Conservation (phyloP, 164 flowering plant species). For the Aristolochia californica region DNA sequence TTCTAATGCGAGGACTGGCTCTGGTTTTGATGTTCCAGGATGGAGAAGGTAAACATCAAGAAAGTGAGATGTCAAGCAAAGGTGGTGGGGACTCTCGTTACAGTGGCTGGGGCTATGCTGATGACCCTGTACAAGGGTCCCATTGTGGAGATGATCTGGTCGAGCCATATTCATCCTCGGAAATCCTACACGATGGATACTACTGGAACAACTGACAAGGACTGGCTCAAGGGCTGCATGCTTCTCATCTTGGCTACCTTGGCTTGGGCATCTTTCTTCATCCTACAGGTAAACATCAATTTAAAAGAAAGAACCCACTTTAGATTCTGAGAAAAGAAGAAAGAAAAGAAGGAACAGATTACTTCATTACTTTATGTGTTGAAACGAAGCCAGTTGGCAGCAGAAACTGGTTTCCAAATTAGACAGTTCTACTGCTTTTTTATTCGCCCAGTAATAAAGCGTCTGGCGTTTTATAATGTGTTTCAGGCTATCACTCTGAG, state of each 20-base stretch:
- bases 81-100: slow-evolving; percentile 62
- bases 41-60: slow-evolving; percentile 71
- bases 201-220: slow-evolving; percentile 34
- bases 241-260: slow-evolving; percentile 76
- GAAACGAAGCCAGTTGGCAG: no score
- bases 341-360: no score
- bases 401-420: no score
- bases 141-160: slow-evolving; percentile 43
- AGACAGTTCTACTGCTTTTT: no score
- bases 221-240: slow-evolving; percentile 84
- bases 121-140: slow-evolving; percentile 87
- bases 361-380: no score
- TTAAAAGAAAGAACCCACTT: no score
- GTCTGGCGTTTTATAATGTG: background rate
- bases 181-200: slow-evolving; percentile 13
- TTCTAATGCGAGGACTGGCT: background rate
- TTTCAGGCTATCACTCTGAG: slow-evolving; percentile 51
- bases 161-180: slow-evolving; percentile 21
- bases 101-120: slow-evolving; percentile 91
- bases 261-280: slow-evolving; percentile 89
- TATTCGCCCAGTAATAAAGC: no score
- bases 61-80: slow-evolving; percentile 76
- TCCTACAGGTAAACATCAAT: slow-evolving; percentile 78
- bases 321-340: no score
- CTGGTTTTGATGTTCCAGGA: slow-evolving; percentile 25